Percentiles rank a stretch among this genome's conserved stretches.
These are phyloP conservation scores for Dioscorea dumetorum DNA, from an alignment of 106 monocot genomes.

Conservation along the genomic window DNA sequence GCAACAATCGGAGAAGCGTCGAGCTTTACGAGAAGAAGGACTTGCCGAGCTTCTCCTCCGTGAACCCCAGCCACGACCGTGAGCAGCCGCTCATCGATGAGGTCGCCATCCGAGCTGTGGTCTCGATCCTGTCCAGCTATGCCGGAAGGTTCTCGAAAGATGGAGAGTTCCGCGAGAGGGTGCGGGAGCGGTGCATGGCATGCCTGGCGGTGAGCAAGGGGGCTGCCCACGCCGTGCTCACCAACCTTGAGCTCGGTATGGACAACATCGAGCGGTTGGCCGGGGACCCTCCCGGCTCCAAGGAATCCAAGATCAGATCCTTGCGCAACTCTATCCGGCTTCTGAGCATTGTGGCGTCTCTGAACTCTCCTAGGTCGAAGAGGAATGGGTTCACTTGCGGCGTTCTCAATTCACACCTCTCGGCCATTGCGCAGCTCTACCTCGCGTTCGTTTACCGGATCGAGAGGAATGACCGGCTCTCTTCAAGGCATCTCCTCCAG, in stretches of 20 bases:
- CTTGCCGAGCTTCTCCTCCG: slow-evolving; percentile 3
- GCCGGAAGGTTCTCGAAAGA: slow-evolving; percentile 38
- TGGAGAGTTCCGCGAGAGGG: slow-evolving; percentile 20
- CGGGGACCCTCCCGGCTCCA: slow-evolving; percentile 15
- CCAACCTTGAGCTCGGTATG: slow-evolving; percentile 57
- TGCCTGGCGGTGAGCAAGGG: slow-evolving; percentile 19
- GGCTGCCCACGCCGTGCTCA: slow-evolving; percentile 31
- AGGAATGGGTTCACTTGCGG: slow-evolving; percentile 33
- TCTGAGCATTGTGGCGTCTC: slow-evolving; percentile 53
- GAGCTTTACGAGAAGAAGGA: background rate
- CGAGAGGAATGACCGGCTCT: slow-evolving; percentile 31
- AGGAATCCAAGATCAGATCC: slow-evolving; percentile 47
- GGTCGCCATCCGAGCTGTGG: slow-evolving; percentile 16
- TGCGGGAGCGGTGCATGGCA: slow-evolving; percentile 36
- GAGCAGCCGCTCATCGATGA: slow-evolving; percentile 7
- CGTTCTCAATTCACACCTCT: slow-evolving; percentile 48
- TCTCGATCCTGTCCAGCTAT: slow-evolving; percentile 48
- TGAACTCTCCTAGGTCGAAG: slow-evolving; percentile 21
- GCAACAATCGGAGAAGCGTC: slow-evolving; percentile 20
- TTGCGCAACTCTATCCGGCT: slow-evolving; percentile 61
- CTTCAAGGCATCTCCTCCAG: slow-evolving; percentile 52
- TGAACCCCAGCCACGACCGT: background rate
- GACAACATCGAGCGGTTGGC: slow-evolving; percentile 49
- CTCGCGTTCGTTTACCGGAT: slow-evolving; percentile 43
- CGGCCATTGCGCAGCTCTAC: slow-evolving; percentile 53